phyloP scores from a whole-genome alignment of 2,329 filamentous ascomycete genomes.

The Allantophomopsis cytisporea region DNA sequence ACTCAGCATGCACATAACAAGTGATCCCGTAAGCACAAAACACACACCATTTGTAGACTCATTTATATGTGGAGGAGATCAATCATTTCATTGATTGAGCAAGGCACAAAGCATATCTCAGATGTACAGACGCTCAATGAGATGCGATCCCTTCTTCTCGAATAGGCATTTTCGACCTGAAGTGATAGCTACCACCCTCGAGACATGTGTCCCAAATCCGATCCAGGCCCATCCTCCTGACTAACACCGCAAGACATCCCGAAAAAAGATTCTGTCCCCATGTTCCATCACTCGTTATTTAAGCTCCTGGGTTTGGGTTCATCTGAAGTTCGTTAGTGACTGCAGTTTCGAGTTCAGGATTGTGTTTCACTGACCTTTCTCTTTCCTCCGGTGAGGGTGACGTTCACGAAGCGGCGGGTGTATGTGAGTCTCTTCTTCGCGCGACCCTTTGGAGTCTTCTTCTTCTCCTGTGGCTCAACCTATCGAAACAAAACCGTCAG shows the following conservation, averaged over 20 bases:
- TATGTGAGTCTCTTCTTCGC: constrained; percentile 95
- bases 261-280: constrained; percentile 5
- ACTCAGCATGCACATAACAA: no score
- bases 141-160: constrained; percentile 18
- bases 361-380: constrained; percentile 58
- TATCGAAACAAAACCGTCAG: constrained; percentile 1
- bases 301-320: constrained; percentile 75
- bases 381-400: constrained; percentile 96
- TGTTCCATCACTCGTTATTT: constrained; percentile 21
- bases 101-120: constrained; percentile 11
- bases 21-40: no score
- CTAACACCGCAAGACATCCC: constrained; percentile 5
- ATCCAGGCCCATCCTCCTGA: constrained; percentile 11
- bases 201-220: constrained; percentile 12
- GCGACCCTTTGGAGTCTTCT: constrained; percentile 93
- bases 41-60: no score
- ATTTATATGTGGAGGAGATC: background rate
- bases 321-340: constrained; percentile 35
- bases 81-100: constrained; percentile 9
- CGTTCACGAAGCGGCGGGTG: constrained; percentile 96
- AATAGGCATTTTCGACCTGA: constrained; percentile 13
- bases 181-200: constrained; percentile 11
- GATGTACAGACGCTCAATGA: constrained; percentile 18
- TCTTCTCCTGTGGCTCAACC: constrained; percentile 20
- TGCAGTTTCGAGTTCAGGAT: constrained; percentile 3